These are phyloP conservation scores for Epithele typhae DNA, from an alignment of 768 basidiomycete species.

Conservation along the genomic window DNA sequence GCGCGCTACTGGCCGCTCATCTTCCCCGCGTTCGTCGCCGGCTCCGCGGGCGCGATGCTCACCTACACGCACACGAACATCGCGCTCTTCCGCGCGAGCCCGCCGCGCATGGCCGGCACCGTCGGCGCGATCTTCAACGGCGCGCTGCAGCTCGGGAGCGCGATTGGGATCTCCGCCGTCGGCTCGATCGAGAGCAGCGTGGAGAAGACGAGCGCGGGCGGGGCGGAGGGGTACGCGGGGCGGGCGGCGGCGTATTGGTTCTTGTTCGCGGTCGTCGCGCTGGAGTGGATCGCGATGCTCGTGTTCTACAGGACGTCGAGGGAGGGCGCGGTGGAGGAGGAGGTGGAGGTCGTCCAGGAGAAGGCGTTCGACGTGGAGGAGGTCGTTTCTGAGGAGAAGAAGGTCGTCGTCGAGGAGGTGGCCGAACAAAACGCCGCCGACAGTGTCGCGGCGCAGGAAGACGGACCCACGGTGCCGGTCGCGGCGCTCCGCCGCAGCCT, in stretches of 20 bases:
- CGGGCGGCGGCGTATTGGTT: constrained; percentile 38
- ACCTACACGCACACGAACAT: constrained; percentile 47
- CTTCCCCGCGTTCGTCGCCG: constrained; percentile 48
- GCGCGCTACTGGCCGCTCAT: constrained; percentile 42
- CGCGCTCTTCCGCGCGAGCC: constrained; percentile 45
- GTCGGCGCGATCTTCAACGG: constrained; percentile 54
- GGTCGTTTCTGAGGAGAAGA: constrained; percentile 1
- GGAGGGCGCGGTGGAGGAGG: constrained; percentile 8
- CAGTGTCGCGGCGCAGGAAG: too few relatives aligned
- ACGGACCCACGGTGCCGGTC: too few relatives aligned
- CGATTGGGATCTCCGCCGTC: constrained; percentile 45
- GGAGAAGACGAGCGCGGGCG: constrained; percentile 27
- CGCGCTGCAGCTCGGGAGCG: constrained; percentile 49
- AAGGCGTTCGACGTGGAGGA: constrained; percentile 3
- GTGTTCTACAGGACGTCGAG: constrained; percentile 30
- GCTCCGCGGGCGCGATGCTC: constrained; percentile 42
- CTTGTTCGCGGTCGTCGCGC: constrained; percentile 26
- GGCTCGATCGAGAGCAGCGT: constrained; percentile 46
- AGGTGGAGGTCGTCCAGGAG: not conserved
- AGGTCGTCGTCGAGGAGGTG: constrained; percentile 1
- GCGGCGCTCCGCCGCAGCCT: too few relatives aligned
- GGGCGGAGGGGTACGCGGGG: constrained; percentile 31
- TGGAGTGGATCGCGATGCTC: constrained; percentile 29
- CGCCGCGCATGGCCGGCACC: constrained; percentile 46
- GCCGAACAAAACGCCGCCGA: not conserved